Percentiles rank a stretch among this genome's conserved stretches.
These are phyloP conservation scores for Marasmius sp. DNA, from an alignment of 1,284 basidiomycete genomes.

Conservation along the genomic window DNA sequence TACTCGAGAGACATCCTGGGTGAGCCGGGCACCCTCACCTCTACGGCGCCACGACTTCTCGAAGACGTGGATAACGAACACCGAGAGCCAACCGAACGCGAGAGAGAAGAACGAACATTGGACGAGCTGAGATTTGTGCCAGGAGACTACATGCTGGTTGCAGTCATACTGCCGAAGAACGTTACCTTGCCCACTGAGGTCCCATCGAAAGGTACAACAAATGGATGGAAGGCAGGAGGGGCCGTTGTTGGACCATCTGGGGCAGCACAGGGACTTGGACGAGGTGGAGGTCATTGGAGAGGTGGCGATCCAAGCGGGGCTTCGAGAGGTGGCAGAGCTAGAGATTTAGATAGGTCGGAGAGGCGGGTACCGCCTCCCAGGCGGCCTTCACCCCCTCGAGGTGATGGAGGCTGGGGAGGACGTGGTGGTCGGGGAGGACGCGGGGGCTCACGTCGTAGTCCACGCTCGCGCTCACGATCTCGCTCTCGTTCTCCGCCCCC, in stretches of 20 bases:
- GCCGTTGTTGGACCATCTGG: conserved; percentile 21
- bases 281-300: conserved; percentile 46
- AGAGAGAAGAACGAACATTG: conserved; percentile 63
- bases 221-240: conserved; percentile 40
- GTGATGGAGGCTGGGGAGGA: conserved; percentile 33
- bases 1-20: conserved; percentile 80
- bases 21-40: conserved; percentile 61
- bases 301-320: conserved; percentile 69
- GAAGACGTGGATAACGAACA: conserved; percentile 47
- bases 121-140: conserved; percentile 77
- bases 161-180: conserved; percentile 70
- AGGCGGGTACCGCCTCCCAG: conserved; percentile 44
- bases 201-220: conserved; percentile 52
- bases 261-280: conserved; percentile 1
- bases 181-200: conserved; percentile 45
- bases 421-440: conserved; percentile 33
- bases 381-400: conserved; percentile 41
- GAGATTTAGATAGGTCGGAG: conserved; percentile 31
- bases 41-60: conserved; percentile 56
- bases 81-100: conserved; percentile 39
- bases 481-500: conserved; percentile 21
- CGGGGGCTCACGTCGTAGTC: conserved; percentile 36
- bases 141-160: conserved; percentile 72
- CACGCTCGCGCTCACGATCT: conserved; percentile 37
- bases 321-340: conserved; percentile 49